A percentile compares a stretch with the other conserved stretches of the same genome.
phyloP scores from a whole-genome alignment of 208 protist species.

The Crithidia mellificae region DNA sequence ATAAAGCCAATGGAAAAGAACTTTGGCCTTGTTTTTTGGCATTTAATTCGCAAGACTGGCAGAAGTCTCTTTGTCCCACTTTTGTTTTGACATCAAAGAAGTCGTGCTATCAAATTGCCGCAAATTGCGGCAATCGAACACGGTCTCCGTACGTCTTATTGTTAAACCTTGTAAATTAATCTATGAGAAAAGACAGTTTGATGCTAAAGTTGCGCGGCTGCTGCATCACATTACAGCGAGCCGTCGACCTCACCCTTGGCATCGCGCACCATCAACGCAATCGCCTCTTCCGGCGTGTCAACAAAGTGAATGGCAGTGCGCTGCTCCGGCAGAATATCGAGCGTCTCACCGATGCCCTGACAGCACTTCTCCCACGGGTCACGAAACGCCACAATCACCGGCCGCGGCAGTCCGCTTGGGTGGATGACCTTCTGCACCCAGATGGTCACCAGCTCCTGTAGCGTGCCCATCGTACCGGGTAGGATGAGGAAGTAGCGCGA shows the following conservation, averaged over 20 bases:
- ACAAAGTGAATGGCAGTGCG: conserved; percentile 55
- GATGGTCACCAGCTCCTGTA: conserved; percentile 71
- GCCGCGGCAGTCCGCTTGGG: conserved; percentile 20
- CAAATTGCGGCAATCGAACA: no score
- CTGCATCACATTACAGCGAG: no score
- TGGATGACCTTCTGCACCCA: conserved; percentile 56
- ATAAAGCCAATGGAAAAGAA: no score
- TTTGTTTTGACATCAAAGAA: no score
- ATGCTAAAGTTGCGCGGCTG: no score
- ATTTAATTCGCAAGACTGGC: no score
- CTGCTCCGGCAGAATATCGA: conserved; percentile 39
- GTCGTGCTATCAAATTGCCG: no score
- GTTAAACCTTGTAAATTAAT: no score
- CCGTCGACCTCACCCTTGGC: conserved; percentile 19
- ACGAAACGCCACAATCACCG: conserved; percentile 70
- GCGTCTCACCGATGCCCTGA: conserved; percentile 34
- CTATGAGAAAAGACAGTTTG: neutral
- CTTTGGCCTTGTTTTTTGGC: no score
- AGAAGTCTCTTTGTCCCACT: no score
- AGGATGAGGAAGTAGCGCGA: conserved; percentile 69
- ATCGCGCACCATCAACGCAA: conserved; percentile 49
- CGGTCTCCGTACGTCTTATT: no score
- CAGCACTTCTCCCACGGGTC: conserved; percentile 72
- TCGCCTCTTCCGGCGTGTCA: conserved; percentile 57
- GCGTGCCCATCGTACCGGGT: conserved; percentile 63